These are phyloP conservation scores for Alternaria ethzedia DNA, from an alignment of 2,329 filamentous ascomycete species.

Conservation along the genomic window DNA sequence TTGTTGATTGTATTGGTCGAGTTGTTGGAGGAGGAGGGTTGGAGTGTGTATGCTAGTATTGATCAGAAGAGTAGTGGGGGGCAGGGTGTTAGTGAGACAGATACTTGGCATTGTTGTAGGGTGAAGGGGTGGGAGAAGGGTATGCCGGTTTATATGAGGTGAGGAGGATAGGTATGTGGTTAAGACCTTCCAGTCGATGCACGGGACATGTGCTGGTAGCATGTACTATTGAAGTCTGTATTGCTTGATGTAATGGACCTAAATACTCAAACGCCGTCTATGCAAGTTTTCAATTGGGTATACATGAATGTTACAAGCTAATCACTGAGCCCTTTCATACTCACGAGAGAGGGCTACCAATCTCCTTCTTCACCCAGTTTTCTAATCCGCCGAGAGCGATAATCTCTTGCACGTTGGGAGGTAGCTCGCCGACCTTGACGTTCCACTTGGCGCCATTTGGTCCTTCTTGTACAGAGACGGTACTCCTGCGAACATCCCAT, in stretches of 20 bases:
- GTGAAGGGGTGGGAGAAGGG: constrained; percentile 28
- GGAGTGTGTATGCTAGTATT: constrained; percentile 50
- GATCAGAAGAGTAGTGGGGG: constrained; percentile 36
- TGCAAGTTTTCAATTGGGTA: constrained; percentile 11
- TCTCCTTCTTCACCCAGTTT: constrained; percentile 80
- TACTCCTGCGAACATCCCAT: constrained; percentile 79
- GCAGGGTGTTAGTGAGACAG: constrained; percentile 25
- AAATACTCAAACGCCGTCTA: constrained; percentile 10
- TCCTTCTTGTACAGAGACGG: constrained; percentile 74
- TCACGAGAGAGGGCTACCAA: constrained; percentile 49
- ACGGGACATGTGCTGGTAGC: not conserved
- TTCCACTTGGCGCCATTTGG: constrained; percentile 72
- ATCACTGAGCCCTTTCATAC: not conserved
- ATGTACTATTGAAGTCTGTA: not conserved
- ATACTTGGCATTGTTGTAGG: constrained; percentile 36
- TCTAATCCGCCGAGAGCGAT: constrained; percentile 72
- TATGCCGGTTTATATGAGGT: constrained; percentile 24
- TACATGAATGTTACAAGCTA: constrained; percentile 7
- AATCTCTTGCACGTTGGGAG: constrained; percentile 78
- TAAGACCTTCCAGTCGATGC: not conserved
- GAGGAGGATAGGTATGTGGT: not conserved
- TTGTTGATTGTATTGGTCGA: constrained; percentile 41
- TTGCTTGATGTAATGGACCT: not conserved
- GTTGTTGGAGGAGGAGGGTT: constrained; percentile 43
- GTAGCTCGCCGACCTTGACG: constrained; percentile 81